A percentile compares a stretch with the other conserved stretches of the same genome.
Evolutionary conservation across 2,329 filamentous ascomycete genomes (phyloP).

Genomic region (Penicillium fuscoglaucum): DNA sequence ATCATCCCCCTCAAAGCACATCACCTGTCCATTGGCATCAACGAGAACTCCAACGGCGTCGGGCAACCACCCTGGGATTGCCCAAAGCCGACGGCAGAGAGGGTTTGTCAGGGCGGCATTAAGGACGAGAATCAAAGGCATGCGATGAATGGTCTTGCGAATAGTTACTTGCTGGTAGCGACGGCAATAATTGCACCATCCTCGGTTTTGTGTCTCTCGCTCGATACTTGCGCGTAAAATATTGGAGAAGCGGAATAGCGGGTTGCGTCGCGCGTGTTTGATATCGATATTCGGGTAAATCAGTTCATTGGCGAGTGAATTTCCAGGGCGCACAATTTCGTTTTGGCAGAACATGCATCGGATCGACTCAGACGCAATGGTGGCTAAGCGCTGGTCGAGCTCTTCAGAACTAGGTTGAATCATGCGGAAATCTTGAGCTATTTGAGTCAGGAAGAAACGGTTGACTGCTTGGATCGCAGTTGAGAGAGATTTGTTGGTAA

Average conservation of each 20-base stretch:
- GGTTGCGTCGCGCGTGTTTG: conserved; percentile 53
- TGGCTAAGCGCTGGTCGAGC: conserved; percentile 66
- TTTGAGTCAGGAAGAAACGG: conserved; percentile 79
- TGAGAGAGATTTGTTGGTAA: conserved; percentile 70
- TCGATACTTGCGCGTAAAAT: conserved; percentile 92
- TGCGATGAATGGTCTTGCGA: conserved; percentile 75
- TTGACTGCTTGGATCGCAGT: conserved; percentile 83
- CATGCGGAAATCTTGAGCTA: conserved; percentile 72
- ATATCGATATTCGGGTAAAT: conserved; percentile 67
- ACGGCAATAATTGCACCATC: conserved; percentile 90
- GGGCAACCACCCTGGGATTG: conserved; percentile 84
- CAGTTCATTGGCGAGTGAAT: conserved; percentile 80
- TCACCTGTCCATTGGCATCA: conserved; percentile 78
- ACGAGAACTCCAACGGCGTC: conserved; percentile 92
- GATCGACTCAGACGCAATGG: conserved; percentile 57
- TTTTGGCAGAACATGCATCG: conserved; percentile 83
- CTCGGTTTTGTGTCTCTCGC: conserved; percentile 80
- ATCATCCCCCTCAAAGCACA: conserved; percentile 92
- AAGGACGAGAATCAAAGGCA: conserved; percentile 84
- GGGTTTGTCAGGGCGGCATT: conserved; percentile 74
- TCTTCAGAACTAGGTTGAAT: conserved; percentile 62
- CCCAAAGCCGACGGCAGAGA: conserved; percentile 74
- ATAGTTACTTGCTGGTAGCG: conserved; percentile 86
- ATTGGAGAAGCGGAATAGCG: conserved; percentile 70
- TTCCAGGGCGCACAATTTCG: conserved; percentile 77